A percentile compares a stretch with the other conserved stretches of the same genome.
Conservation (phyloP, 2,329 filamentous ascomycete genomes). For the Xylariaceae sp. region DNA sequence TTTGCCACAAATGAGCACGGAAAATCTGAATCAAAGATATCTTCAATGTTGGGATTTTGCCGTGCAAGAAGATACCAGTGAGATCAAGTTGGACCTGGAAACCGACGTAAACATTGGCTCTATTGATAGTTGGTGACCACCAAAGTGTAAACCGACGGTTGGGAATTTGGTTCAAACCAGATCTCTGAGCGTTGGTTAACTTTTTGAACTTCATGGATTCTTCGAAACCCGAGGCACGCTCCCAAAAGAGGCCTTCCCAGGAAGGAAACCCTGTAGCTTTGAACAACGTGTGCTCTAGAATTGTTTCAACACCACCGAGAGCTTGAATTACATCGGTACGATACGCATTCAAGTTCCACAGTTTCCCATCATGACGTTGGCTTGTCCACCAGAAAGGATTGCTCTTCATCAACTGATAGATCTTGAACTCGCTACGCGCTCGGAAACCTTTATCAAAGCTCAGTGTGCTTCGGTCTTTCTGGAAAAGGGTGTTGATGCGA, state of each 20-base stretch:
- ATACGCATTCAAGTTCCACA: constrained; percentile 97
- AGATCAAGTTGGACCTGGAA: constrained; percentile 98
- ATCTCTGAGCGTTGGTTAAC: constrained; percentile 92
- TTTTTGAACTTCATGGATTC: constrained; percentile 97
- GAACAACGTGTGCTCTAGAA: constrained; percentile 94
- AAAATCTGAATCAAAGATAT: constrained; percentile 99
- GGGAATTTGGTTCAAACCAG: constrained; percentile 96
- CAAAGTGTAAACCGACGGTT: constrained; percentile 98
- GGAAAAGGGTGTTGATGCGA: constrained; percentile 97
- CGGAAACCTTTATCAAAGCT: constrained; percentile 99
- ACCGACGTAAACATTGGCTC: constrained; percentile 97
- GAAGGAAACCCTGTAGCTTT: constrained; percentile 95
- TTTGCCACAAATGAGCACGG: constrained; percentile 99
- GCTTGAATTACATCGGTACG: constrained; percentile 96
- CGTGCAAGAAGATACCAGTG: constrained; percentile 97
- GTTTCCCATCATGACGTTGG: constrained; percentile 91
- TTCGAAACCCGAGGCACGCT: constrained; percentile 61
- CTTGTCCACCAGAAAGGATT: constrained; percentile 99
- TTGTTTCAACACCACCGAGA: constrained; percentile 93
- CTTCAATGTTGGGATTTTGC: constrained; percentile 96
- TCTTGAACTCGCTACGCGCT: constrained; percentile 92
- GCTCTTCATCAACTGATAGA: constrained; percentile 98
- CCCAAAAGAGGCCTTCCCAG: constrained; percentile 92
- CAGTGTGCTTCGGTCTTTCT: constrained; percentile 94
- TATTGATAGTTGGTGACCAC: constrained; percentile 94